These are phyloP conservation scores for Nicotiana otophora DNA, from an alignment of 257 asterid species.

Conservation along the genomic window DNA sequence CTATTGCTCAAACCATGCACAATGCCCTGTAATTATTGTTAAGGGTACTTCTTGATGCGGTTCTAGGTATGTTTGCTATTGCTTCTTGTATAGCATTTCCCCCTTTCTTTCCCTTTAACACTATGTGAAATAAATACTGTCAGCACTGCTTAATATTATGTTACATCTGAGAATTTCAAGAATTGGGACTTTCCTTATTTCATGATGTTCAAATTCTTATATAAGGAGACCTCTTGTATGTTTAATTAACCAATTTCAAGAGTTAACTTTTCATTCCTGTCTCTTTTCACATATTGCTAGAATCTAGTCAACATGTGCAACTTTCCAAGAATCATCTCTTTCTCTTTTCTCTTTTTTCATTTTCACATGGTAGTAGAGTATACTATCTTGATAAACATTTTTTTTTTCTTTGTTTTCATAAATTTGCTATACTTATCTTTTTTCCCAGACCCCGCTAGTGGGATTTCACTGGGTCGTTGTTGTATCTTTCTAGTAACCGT, in stretches of 20 bases:
- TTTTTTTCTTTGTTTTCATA: too few species aligned
- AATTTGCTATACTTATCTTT: too few species aligned
- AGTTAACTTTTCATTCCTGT: neutral
- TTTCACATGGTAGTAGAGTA: too few species aligned
- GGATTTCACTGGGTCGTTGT: too few species aligned
- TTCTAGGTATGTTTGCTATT: conserved; percentile 1
- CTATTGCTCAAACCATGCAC: conserved; percentile 41
- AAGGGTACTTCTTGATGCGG: conserved; percentile 11
- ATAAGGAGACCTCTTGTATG: neutral
- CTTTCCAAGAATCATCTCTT: too few species aligned
- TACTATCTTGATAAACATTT: too few species aligned
- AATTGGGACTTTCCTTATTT: neutral
- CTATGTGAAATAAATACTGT: neutral
- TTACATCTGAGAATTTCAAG: neutral
- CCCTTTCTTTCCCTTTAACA: neutral
- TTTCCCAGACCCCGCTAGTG: too few species aligned
- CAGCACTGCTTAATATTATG: neutral
- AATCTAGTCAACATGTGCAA: neutral
- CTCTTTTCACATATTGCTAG: neutral
- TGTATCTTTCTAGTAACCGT: too few species aligned
- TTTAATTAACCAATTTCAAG: neutral
- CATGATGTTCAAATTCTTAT: neutral
- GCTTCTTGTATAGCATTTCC: neutral
- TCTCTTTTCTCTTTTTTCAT: too few species aligned
- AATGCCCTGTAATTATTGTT: conserved; percentile 45